phyloP scores from a whole-genome alignment of 2,329 filamentous ascomycete genomes.

The Thelonectria olida region DNA sequence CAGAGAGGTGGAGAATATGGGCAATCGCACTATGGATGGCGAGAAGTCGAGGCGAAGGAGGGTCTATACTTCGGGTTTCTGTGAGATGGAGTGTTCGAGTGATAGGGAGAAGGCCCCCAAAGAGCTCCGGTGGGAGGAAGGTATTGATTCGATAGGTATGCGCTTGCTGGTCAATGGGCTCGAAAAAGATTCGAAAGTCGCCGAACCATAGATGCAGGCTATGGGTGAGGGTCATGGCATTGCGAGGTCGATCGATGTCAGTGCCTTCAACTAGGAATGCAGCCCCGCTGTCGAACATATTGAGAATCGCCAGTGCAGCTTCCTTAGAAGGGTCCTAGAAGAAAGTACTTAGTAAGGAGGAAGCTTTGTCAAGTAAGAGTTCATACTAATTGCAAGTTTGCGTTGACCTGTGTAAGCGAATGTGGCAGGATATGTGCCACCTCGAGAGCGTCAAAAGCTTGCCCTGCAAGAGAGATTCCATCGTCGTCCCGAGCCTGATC shows the following conservation, averaged over 20 bases:
- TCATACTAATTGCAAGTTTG: constrained; percentile 6
- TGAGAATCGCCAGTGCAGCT: constrained; percentile 48
- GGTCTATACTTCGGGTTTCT: constrained; percentile 9
- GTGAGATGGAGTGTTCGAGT: constrained; percentile 18
- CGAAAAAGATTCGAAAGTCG: constrained; percentile 34
- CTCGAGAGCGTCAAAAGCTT: constrained; percentile 14
- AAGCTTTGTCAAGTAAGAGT: not conserved
- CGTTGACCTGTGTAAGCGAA: constrained; percentile 1
- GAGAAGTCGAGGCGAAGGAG: constrained; percentile 9
- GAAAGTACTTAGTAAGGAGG: not conserved
- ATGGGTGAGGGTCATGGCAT: constrained; percentile 43
- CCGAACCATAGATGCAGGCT: constrained; percentile 29
- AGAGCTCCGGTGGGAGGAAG: constrained; percentile 16
- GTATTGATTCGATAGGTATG: constrained; percentile 34
- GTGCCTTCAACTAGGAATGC: constrained; percentile 48
- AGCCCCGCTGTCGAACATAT: constrained; percentile 52
- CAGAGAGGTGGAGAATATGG: constrained; percentile 18
- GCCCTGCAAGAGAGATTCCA: not conserved
- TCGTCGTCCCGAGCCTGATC: constrained; percentile 4
- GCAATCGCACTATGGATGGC: constrained; percentile 15
- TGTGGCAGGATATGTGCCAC: constrained; percentile 23
- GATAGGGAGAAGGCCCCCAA: not conserved
- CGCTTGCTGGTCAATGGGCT: constrained; percentile 39
- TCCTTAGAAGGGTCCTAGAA: constrained; percentile 38
- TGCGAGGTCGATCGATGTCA: constrained; percentile 51